These are phyloP conservation scores for Loxodes magnus DNA, from an alignment of 73 alveolate species.

Conservation along the genomic window DNA sequence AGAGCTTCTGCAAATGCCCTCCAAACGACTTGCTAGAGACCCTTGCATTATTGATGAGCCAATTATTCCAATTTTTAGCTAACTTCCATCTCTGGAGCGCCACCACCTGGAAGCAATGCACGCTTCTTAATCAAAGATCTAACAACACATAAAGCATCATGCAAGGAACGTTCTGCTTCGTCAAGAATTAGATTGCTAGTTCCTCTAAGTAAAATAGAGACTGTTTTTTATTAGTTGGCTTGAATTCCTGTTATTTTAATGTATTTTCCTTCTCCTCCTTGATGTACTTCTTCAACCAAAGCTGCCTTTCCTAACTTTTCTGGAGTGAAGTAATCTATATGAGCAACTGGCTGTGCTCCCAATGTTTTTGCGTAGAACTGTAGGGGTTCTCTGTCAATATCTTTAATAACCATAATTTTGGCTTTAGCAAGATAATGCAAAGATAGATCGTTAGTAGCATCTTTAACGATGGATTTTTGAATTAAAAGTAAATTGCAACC, in stretches of 20 bases:
- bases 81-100: conserved; percentile 98
- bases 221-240: conserved; percentile 68
- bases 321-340: conserved; percentile 90
- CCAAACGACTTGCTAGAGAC: conserved; percentile 54
- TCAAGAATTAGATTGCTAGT: conserved; percentile 82
- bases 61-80: conserved; percentile 69
- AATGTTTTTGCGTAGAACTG: conserved; percentile 85
- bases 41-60: conserved; percentile 67
- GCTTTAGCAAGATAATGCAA: conserved; percentile 97
- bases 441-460: conserved; percentile 95
- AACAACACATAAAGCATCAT: conserved; percentile 99
- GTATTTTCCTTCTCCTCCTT: conserved; percentile 82
- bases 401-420: conserved; percentile 95
- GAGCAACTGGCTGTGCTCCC: conserved; percentile 80
- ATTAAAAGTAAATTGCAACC: conserved; percentile 97
- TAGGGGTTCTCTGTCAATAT: conserved; percentile 96
- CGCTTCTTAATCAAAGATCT: conserved; percentile 95
- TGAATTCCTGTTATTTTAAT: conserved; percentile 90
- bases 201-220: conserved; percentile 95
- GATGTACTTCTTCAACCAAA: conserved; percentile 74
- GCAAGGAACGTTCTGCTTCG: conserved; percentile 97
- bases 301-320: conserved; percentile 94
- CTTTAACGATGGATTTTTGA: conserved; percentile 95
- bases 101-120: conserved; percentile 99
- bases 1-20: conserved; percentile 92